Evolutionary conservation across 2,329 filamentous ascomycete genomes (phyloP).

Genomic region (Talaromyces sp.): DNA sequence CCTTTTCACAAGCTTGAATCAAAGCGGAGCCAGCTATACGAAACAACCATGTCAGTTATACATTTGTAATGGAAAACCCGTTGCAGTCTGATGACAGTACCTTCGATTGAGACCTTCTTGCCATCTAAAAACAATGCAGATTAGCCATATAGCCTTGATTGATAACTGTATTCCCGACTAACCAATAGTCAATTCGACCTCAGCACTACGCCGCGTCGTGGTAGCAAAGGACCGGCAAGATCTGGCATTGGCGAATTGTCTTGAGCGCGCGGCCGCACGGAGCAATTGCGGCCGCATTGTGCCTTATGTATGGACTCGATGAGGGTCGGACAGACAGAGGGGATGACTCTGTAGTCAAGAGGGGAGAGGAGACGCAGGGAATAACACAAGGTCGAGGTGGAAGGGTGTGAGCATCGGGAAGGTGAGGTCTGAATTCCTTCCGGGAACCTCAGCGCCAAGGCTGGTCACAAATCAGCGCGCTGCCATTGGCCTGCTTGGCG

Average conservation of each 20-base stretch:
- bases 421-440: constrained; percentile 21
- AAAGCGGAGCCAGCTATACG: constrained; percentile 75
- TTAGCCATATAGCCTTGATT: background rate
- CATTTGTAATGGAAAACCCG: background rate
- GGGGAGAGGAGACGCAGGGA: constrained; percentile 9
- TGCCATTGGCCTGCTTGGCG: constrained; percentile 35
- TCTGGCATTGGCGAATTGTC: constrained; percentile 48
- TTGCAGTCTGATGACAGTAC: constrained; percentile 45
- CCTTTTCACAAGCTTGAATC: constrained; percentile 99
- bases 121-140: constrained; percentile 61
- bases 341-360: background rate
- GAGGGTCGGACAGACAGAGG: constrained; percentile 1
- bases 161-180: constrained; percentile 31
- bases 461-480: constrained; percentile 34
- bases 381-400: constrained; percentile 18
- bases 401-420: constrained; percentile 15
- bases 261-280: constrained; percentile 56
- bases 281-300: constrained; percentile 62
- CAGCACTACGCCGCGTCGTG: constrained; percentile 70
- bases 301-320: constrained; percentile 14
- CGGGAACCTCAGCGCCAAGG: constrained; percentile 19
- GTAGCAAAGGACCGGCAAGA: constrained; percentile 76
- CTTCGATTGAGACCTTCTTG: constrained; percentile 97
- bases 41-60: constrained; percentile 35
- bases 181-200: constrained; percentile 97